phyloP scores from a whole-genome alignment of 306 rosid genomes.

The Echinosophora koreensis region DNA sequence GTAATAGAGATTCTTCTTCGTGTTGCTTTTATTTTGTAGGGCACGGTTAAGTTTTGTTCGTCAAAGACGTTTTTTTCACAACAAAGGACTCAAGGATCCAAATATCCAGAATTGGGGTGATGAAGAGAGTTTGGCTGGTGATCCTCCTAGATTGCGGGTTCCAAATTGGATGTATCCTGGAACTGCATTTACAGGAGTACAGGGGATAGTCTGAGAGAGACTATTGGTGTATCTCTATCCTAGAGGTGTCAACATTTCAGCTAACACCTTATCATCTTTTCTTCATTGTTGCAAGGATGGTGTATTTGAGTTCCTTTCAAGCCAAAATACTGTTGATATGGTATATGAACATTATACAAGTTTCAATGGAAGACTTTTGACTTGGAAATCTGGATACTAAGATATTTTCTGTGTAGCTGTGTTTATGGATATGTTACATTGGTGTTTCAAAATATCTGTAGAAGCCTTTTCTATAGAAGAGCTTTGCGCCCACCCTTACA shows the following conservation, averaged over 20 bases:
- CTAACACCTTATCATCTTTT: conserved; percentile 79
- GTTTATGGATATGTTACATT: conserved; percentile 12
- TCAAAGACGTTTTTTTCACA: too few relatives aligned
- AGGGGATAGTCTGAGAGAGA: conserved; percentile 86
- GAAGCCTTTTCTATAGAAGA: neutral
- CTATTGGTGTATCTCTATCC: conserved; percentile 81
- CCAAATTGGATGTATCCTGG: conserved; percentile 84
- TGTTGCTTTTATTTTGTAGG: too few relatives aligned
- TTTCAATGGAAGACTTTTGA: conserved; percentile 27
- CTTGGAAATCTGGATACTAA: neutral
- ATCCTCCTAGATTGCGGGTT: conserved; percentile 93
- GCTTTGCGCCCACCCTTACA: neutral
- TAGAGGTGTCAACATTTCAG: conserved; percentile 66
- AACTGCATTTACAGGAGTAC: conserved; percentile 92
- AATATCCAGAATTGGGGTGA: conserved; percentile 83
- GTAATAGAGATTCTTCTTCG: too few relatives aligned
- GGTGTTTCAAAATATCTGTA: neutral
- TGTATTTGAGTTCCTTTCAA: conserved; percentile 86
- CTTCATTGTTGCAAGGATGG: conserved; percentile 95
- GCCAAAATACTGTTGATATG: conserved; percentile 88
- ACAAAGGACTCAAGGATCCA: conserved; percentile 80
- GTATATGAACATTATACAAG: conserved; percentile 51
- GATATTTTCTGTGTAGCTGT: conserved; percentile 10
- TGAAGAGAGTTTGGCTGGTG: conserved; percentile 76
- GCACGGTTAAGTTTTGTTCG: too few relatives aligned